Percentiles rank a stretch among this genome's conserved stretches.
phyloP scores from a whole-genome alignment of 805 yeast genomes.

The Schizosaccharomyces octosporus region DNA sequence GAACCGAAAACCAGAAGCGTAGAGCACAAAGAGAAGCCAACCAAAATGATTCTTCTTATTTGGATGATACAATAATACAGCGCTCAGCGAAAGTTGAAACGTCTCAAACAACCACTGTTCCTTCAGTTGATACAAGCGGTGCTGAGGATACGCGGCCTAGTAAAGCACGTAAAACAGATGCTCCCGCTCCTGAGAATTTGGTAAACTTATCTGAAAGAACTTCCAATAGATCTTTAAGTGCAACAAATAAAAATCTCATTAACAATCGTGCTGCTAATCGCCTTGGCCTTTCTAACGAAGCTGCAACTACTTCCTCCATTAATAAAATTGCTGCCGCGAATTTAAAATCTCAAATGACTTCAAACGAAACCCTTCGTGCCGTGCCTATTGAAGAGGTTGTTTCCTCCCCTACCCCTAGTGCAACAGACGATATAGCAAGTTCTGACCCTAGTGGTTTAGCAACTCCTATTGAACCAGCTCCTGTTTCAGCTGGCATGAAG shows the following conservation, averaged over 20 bases:
- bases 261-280: conserved; percentile 2
- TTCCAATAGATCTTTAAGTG: conserved; percentile 4
- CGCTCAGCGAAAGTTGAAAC: background rate
- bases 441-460: conserved; percentile 2
- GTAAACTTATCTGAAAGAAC: conserved; percentile 1
- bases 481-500: conserved; percentile 4
- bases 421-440: background rate
- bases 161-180: background rate
- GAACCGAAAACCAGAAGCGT: conserved; percentile 39
- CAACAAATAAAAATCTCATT: background rate
- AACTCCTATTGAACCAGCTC: conserved; percentile 7
- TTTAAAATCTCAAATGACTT: background rate
- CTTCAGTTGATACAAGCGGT: background rate
- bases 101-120: background rate
- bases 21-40: conserved; percentile 15
- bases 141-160: background rate
- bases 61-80: background rate
- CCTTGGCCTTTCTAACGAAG: background rate
- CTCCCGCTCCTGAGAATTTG: background rate
- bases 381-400: background rate
- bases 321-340: background rate
- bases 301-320: background rate
- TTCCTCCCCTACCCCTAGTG: background rate
- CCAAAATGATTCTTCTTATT: background rate
- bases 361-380: background rate